Percentiles rank a stretch among this genome's conserved stretches.
Evolutionary conservation across 208 protist species (phyloP).

Genomic region (Trypanosoma grayi): DNA sequence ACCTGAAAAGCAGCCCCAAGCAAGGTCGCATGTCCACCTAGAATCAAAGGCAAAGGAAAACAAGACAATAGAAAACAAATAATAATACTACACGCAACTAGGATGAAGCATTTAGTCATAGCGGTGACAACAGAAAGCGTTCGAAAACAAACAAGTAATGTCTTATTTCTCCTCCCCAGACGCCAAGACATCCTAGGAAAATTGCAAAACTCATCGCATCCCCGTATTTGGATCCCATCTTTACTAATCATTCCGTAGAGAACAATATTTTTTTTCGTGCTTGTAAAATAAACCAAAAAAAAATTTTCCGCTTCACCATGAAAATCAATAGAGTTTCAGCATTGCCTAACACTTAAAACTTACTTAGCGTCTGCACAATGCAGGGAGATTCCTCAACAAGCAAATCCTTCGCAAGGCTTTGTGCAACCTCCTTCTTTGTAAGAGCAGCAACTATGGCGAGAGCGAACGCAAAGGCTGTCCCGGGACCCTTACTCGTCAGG

Average conservation of each 20-base stretch:
- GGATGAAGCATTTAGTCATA: background rate
- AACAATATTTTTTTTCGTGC: background rate
- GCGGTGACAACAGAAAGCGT: background rate
- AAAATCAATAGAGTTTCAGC: slow-evolving; percentile 2
- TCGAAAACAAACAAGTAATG: background rate
- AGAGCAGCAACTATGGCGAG: slow-evolving; percentile 72
- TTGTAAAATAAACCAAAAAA: slow-evolving; percentile 3
- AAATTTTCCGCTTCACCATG: slow-evolving; percentile 3
- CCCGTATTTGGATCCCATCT: background rate
- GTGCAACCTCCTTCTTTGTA: slow-evolving; percentile 53
- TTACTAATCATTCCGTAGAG: background rate
- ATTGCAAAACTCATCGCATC: background rate
- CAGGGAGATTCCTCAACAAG: slow-evolving; percentile 49
- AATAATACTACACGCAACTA: background rate
- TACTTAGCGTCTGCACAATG: slow-evolving; percentile 21
- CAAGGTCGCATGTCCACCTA: background rate
- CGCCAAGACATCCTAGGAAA: background rate
- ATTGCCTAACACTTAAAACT: slow-evolving; percentile 7
- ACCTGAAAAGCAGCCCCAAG: slow-evolving; percentile 9
- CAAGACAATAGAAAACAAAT: background rate
- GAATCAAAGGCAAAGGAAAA: slow-evolving; percentile 5
- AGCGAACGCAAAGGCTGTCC: slow-evolving; percentile 82
- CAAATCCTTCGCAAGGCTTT: slow-evolving; percentile 65
- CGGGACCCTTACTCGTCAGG: slow-evolving; percentile 81
- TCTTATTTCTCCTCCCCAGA: background rate